Evolutionary conservation across 768 basidiomycete genomes (phyloP).

Genomic region (Phaffia tasmanica): DNA sequence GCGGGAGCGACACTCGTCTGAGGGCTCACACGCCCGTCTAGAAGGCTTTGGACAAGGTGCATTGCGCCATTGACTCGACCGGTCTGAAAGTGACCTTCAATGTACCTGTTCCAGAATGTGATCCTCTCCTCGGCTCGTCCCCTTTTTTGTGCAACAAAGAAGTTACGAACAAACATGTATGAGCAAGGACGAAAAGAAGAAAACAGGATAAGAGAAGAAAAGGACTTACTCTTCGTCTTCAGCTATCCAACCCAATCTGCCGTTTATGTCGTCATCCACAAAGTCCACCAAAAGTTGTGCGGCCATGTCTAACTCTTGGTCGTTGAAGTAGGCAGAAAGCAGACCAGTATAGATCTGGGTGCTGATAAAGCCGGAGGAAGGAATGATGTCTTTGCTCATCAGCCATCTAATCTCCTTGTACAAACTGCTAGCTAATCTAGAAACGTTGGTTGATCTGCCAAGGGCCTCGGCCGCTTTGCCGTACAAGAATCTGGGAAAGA

Average conservation of each 20-base stretch:
- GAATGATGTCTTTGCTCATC: too few species aligned
- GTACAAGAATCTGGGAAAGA: too few species aligned
- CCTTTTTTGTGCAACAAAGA: conserved; percentile 26
- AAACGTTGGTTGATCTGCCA: too few species aligned
- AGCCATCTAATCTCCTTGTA: too few species aligned
- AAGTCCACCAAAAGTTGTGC: not conserved
- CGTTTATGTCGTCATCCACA: not conserved
- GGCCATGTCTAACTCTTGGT: too few species aligned
- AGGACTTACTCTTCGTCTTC: conserved; percentile 54
- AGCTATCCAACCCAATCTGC: conserved; percentile 56
- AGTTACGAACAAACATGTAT: conserved; percentile 50
- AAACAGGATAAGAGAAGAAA: conserved; percentile 37
- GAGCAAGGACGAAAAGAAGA: conserved; percentile 48
- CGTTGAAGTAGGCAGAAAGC: too few species aligned
- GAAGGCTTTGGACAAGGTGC: conserved; percentile 27
- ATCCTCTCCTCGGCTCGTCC: conserved; percentile 39
- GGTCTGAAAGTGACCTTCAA: conserved; percentile 48
- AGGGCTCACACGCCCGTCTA: too few species aligned
- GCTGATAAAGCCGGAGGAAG: too few species aligned
- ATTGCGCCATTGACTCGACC: conserved; percentile 47
- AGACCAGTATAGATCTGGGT: too few species aligned
- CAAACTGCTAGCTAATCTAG: too few species aligned
- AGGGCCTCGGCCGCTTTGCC: too few species aligned
- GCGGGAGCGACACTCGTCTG: not conserved
- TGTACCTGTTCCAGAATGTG: conserved; percentile 50